These are phyloP conservation scores for Corchorus olitorius DNA, from an alignment of 345 rosid species.

Conservation along the genomic window DNA sequence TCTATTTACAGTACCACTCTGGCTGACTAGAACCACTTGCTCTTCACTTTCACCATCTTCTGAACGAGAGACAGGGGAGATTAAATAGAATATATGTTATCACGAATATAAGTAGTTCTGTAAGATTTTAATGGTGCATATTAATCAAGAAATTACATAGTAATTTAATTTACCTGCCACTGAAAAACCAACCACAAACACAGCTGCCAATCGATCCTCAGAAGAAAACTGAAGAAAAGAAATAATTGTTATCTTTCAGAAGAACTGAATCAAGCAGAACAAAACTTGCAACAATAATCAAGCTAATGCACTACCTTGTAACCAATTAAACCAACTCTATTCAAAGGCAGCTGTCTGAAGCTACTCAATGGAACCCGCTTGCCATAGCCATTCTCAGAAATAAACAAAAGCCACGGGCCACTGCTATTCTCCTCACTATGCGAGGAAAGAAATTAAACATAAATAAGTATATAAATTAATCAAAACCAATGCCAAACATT, in stretches of 20 bases:
- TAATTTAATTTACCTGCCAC: conserved; percentile 54
- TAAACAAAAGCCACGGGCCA: conserved; percentile 91
- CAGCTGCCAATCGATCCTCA: conserved; percentile 83
- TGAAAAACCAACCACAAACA: conserved; percentile 87
- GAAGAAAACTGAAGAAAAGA: conserved; percentile 56
- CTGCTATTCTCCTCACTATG: conserved; percentile 40
- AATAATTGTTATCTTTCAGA: not conserved
- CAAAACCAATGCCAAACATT: not conserved
- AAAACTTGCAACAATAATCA: not conserved
- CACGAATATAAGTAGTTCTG: not conserved
- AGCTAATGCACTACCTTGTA: conserved; percentile 56
- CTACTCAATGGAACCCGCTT: conserved; percentile 92
- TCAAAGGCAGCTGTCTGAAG: conserved; percentile 56
- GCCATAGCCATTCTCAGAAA: conserved; percentile 87
- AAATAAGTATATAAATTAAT: conserved; percentile 16
- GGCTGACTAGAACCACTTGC: conserved; percentile 93
- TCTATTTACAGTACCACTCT: conserved; percentile 86
- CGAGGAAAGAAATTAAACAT: conserved; percentile 17
- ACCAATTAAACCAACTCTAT: conserved; percentile 82
- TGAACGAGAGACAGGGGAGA: conserved; percentile 28
- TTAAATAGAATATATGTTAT: not conserved
- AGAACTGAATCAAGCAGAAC: not conserved
- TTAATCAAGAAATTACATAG: not conserved
- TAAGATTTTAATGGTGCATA: not conserved
- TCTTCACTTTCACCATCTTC: conserved; percentile 94